Percentiles rank a stretch among this genome's conserved stretches.
These are phyloP conservation scores for Kwoniella pini DNA, from an alignment of 768 basidiomycete genomes.

Conservation along the genomic window DNA sequence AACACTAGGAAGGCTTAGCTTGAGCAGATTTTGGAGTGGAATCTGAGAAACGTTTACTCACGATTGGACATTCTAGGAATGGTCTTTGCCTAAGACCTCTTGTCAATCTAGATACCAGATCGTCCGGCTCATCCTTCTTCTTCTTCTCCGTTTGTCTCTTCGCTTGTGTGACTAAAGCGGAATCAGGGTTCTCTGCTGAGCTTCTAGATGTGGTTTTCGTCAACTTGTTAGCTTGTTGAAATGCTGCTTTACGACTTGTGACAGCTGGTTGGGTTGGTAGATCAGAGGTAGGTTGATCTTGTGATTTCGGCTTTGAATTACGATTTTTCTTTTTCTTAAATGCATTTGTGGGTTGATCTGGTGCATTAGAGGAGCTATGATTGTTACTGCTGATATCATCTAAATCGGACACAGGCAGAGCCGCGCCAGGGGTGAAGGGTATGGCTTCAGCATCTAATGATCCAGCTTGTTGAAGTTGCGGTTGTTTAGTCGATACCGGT, in stretches of 20 bases:
- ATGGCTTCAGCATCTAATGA: slow-evolving; percentile 13
- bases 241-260: slow-evolving; percentile 36
- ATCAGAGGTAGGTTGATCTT: background rate
- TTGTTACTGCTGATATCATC: background rate
- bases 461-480: slow-evolving; percentile 9
- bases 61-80: slow-evolving; percentile 51
- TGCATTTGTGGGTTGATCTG: background rate
- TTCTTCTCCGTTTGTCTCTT: slow-evolving; percentile 12
- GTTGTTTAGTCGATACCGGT: background rate
- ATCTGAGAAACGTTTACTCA: slow-evolving; percentile 32
- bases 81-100: slow-evolving; percentile 40
- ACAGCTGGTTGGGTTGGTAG: background rate
- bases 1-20: slow-evolving; percentile 62
- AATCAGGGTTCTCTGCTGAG: background rate
- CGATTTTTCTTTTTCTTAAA: slow-evolving; percentile 5
- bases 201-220: slow-evolving; percentile 17
- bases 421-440: slow-evolving; percentile 16
- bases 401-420: background rate
- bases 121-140: slow-evolving; percentile 45
- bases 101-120: slow-evolving; percentile 42
- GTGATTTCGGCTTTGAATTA: background rate
- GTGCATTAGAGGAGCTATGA: background rate
- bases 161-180: background rate
- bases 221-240: slow-evolving; percentile 35
- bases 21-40: no score